Conservation (phyloP, 805 yeast species). For the Candida schatavii region DNA sequence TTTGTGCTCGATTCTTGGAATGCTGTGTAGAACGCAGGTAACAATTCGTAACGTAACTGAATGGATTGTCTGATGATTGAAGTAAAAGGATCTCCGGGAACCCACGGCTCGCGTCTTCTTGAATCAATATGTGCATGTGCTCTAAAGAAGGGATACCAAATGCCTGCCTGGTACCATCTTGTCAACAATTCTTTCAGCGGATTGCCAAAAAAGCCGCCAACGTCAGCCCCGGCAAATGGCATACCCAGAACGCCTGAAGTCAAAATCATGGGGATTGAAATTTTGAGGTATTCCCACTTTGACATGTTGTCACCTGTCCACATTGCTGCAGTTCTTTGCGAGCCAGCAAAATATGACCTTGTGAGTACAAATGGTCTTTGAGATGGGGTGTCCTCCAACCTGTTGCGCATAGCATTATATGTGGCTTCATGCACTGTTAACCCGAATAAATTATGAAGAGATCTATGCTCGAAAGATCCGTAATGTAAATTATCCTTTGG, state of each 20-base stretch:
- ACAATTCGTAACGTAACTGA: conserved; percentile 64
- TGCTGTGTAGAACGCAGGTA: conserved; percentile 78
- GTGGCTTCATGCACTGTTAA: conserved; percentile 79
- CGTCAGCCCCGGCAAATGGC: conserved; percentile 95
- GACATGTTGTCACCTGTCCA: conserved; percentile 99
- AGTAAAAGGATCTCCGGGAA: conserved; percentile 73
- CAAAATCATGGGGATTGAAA: conserved; percentile 84
- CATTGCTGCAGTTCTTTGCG: conserved; percentile 87
- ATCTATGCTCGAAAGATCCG: conserved; percentile 86
- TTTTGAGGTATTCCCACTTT: conserved; percentile 80
- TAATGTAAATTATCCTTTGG: conserved; percentile 78
- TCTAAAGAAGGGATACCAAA: conserved; percentile 94
- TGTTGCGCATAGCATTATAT: conserved; percentile 54
- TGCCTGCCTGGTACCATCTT: conserved; percentile 95
- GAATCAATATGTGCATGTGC: conserved; percentile 97
- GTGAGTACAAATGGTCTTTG: conserved; percentile 85
- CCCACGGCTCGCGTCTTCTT: conserved; percentile 89
- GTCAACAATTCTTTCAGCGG: conserved; percentile 77
- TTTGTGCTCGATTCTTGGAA: conserved; percentile 59
- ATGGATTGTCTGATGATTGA: conserved; percentile 67
- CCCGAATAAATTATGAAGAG: conserved; percentile 86
- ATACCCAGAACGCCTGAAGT: conserved; percentile 78
- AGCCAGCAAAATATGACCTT: conserved; percentile 84
- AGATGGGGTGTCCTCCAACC: conserved; percentile 44
- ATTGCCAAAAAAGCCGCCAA: conserved; percentile 94